Evolutionary conservation across 768 basidiomycete species (phyloP).

Genomic region (Pluteus cervinus): DNA sequence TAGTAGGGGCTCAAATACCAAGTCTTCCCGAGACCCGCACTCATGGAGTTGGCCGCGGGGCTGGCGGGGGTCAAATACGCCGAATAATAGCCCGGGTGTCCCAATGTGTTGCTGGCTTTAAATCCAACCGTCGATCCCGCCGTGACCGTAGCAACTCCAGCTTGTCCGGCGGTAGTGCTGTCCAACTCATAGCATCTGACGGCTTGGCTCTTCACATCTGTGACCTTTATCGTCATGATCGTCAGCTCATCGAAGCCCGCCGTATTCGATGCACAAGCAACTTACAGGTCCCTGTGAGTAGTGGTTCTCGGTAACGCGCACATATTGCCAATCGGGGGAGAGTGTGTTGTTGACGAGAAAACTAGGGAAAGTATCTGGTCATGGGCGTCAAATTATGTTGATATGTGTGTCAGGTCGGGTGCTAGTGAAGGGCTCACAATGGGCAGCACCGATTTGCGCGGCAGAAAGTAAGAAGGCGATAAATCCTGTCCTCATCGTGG

Average conservation of each 20-base stretch:
- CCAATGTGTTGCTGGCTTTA: slow-evolving; percentile 25
- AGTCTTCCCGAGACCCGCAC: slow-evolving; percentile 34
- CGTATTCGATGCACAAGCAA: neutral
- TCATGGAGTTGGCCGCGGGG: slow-evolving; percentile 27
- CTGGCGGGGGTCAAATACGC: slow-evolving; percentile 25
- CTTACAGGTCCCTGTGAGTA: slow-evolving; percentile 25
- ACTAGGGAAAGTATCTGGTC: slow-evolving; percentile 24
- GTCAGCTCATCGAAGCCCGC: neutral
- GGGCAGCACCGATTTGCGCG: slow-evolving; percentile 7
- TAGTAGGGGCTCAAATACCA: slow-evolving; percentile 16
- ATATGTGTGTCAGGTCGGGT: no score
- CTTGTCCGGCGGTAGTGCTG: slow-evolving; percentile 17
- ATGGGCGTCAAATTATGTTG: neutral
- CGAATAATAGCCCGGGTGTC: slow-evolving; percentile 29
- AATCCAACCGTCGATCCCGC: slow-evolving; percentile 27
- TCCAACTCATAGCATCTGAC: slow-evolving; percentile 30
- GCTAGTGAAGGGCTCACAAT: slow-evolving; percentile 9
- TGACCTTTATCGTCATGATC: slow-evolving; percentile 16
- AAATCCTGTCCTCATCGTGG: no score
- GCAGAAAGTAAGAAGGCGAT: slow-evolving; percentile 1
- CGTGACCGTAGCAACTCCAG: slow-evolving; percentile 23
- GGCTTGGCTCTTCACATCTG: slow-evolving; percentile 27
- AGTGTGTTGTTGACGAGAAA: slow-evolving; percentile 20
- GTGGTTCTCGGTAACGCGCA: slow-evolving; percentile 28
- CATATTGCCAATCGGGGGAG: slow-evolving; percentile 27